These are phyloP conservation scores for Boletus subparvulus DNA, from an alignment of 768 basidiomycete genomes.

Conservation along the genomic window DNA sequence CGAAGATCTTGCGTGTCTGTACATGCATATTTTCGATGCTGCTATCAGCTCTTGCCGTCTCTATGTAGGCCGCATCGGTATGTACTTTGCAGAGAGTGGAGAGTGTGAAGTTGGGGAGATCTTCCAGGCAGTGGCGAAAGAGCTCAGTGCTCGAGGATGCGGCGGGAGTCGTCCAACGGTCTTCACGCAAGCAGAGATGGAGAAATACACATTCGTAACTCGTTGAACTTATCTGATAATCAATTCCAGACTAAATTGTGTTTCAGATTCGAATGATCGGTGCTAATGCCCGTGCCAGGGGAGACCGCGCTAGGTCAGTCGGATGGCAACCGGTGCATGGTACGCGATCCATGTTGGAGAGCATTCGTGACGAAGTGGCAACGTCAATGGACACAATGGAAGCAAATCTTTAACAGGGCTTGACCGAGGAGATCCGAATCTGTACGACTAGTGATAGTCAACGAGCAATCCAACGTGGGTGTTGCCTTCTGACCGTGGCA, in stretches of 20 bases:
- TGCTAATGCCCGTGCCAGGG: conserved; percentile 19
- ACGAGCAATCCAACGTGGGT: neutral
- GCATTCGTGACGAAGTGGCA: conserved; percentile 41
- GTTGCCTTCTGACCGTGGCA: conserved; percentile 2
- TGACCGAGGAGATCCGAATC: neutral
- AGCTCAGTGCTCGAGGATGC: conserved; percentile 27
- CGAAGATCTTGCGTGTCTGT: conserved; percentile 47
- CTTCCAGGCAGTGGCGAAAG: conserved; percentile 39
- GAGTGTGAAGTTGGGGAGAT: conserved; percentile 47
- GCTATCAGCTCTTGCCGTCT: conserved; percentile 17
- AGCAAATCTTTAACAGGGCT: neutral
- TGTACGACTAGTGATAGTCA: neutral
- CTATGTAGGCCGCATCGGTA: conserved; percentile 40
- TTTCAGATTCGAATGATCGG: conserved; percentile 18
- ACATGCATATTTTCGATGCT: conserved; percentile 42
- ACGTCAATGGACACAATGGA: conserved; percentile 8
- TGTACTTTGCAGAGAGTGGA: conserved; percentile 53
- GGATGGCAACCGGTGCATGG: conserved; percentile 32
- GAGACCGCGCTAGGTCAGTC: conserved; percentile 20
- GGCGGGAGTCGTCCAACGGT: conserved; percentile 35
- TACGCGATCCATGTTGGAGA: conserved; percentile 41
- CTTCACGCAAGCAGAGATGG: conserved; percentile 35
- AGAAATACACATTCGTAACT: conserved; percentile 17
- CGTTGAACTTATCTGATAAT: neutral
- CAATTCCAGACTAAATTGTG: neutral